Evolutionary conservation across 1,284 basidiomycete species (phyloP).

Genomic region (Rhodotorula mucilaginosa): DNA sequence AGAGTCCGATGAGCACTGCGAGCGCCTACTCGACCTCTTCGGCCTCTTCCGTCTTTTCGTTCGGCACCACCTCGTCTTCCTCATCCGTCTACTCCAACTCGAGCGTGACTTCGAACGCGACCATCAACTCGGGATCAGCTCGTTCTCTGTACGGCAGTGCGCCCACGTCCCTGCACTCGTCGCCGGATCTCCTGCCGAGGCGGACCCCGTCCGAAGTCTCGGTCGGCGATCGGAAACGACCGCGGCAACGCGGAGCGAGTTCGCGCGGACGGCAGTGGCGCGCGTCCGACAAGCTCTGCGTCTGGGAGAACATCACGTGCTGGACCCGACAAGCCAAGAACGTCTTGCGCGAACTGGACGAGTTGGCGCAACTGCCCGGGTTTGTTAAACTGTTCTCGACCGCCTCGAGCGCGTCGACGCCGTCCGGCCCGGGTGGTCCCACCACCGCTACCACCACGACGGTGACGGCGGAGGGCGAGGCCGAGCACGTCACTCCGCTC

Average conservation of each 20-base stretch:
- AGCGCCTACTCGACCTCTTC: constrained; percentile 38
- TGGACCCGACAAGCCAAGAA: constrained; percentile 48
- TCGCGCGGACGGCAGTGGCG: background rate
- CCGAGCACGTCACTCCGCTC: constrained; percentile 22
- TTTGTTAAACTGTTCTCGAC: constrained; percentile 30
- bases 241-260: constrained; percentile 7
- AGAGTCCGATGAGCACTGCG: constrained; percentile 23
- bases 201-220: constrained; percentile 31
- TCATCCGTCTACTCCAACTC: constrained; percentile 35
- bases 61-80: constrained; percentile 35
- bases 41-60: constrained; percentile 37
- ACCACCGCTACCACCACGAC: background rate
- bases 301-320: constrained; percentile 46
- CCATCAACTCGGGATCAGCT: constrained; percentile 17
- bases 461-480: constrained; percentile 1
- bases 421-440: background rate
- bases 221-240: constrained; percentile 38
- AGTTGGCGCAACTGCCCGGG: constrained; percentile 33
- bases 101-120: constrained; percentile 23
- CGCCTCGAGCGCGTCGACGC: constrained; percentile 4
- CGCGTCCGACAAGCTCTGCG: constrained; percentile 35
- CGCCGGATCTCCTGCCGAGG: constrained; percentile 26
- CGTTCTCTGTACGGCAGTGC: constrained; percentile 6
- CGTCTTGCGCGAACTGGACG: constrained; percentile 48
- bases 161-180: constrained; percentile 22